Base-by-base conservation (phyloP, 208 protist genomes). In the Trypanosoma mega region DNA sequence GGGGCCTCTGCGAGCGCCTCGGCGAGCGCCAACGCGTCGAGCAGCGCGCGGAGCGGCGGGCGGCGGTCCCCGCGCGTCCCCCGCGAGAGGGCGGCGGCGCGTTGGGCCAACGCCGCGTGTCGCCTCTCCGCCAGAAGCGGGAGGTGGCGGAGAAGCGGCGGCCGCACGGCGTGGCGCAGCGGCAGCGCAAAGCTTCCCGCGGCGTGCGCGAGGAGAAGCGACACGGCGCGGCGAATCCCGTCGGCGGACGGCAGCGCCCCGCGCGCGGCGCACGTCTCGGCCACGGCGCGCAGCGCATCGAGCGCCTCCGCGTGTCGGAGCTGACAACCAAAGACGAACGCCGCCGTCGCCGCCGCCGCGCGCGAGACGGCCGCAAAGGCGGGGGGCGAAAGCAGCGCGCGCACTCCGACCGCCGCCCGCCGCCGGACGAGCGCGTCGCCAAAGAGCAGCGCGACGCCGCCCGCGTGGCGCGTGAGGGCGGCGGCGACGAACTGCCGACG, bases 261-360 rank as follows among this genome's bases (percentile, higher is more conserved):
- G 23, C 33, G 37, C 36, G 63, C 59, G 37, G 48, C 51, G 56
- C 65, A 72, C 6, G 23, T 29, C 23, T 72, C 57, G 18, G 58
- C 39, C 26, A 72, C 60, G 27, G 20, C 48, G 16, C 64, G 65
- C 50, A 64, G 49, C 23, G 56, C 65, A 2, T 53, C 33, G 18
- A 72, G 51, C 18, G 63, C 50, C 21, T 52, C 50, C 20, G 63
- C 56, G 31, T 72, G 65, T 31, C 49, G 34, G 41, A 72, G 50
- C 20, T 72, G 55, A 31, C 55, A 63, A n/a, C 34, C 43, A 43
- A 60, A 72, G 12, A 60, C 16, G 57, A 72, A 64, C 11, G 65
- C 50, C n/a, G 55, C 65, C 18, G 65, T 54, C 11, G 57, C 30
- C 20, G 58, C 39, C 43, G 63, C 65, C 33, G 57, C 26, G 1